Base-by-base conservation (phyloP, 2,329 filamentous ascomycete genomes). In the Fusarium luffae region DNA sequence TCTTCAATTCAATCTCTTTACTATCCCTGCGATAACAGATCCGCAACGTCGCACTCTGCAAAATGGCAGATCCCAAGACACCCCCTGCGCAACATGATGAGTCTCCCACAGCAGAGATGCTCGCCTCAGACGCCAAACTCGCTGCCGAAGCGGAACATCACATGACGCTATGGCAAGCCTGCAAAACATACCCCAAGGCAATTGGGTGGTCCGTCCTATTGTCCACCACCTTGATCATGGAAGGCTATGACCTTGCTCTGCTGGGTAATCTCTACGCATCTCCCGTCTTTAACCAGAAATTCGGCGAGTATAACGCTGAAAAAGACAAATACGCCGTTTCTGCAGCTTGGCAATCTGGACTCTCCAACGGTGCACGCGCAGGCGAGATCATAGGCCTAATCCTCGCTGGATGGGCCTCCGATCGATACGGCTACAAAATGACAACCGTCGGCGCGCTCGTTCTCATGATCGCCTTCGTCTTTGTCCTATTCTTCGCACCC, bases 381-480 rank as follows among this genome's bases (percentile, higher is more conserved):
- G 87, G 87, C 14, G 83, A 86, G 70, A 86, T 90, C 52, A 70
- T 88, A 12, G 88, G 88, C 0, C 77, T 88, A 3, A 79, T 88
- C 27, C 61, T 87, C 23, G 85, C 83, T n/a, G 87, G 87, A 10
- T 84, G 82, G 76, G 74, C 84, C 1, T 79, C 84, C 1, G 85
- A 89, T 59, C 78, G 81, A 3, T 84, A 80, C 23, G 85, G 85
- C 2, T 85, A 86, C 73, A 82, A 82, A 63, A 79, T 80, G 71
- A 87, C 84, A 0, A 85, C 85, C 21, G 80, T 88, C 16, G 81
- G 77, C 0, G 80, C 82, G 1, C 74, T 89, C 44, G 63, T 82
- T 4, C 62, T 80, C 71, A 79, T 85, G 84, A 81, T 83, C 28
- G 74, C 76, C 0, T 87, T 86, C 54, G 82, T 89, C 41, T 87